Conservation (phyloP, 2,329 filamentous ascomycete species). For the Colletotrichum phormii region DNA sequence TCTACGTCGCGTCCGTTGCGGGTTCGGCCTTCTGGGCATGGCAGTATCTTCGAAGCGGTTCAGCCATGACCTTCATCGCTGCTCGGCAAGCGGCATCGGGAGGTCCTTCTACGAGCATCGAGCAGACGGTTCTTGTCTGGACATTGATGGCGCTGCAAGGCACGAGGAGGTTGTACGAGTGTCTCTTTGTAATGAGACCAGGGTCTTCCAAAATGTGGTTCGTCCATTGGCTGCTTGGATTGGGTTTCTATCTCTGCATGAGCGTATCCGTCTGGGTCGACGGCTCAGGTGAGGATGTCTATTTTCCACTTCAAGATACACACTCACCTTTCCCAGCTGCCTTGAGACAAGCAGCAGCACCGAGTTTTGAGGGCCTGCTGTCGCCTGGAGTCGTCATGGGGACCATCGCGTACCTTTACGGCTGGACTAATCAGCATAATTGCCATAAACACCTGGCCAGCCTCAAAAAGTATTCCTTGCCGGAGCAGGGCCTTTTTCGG, state of each 20-base stretch:
- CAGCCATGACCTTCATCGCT: constrained; percentile 61
- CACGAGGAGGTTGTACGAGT: constrained; percentile 81
- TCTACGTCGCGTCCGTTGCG: constrained; percentile 79
- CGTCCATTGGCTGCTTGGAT: constrained; percentile 83
- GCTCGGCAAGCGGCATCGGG: constrained; percentile 47
- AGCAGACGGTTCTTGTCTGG: constrained; percentile 76
- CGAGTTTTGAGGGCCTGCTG: not conserved
- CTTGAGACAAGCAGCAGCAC: not conserved
- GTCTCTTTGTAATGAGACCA: constrained; percentile 70
- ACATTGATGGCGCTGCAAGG: constrained; percentile 81
- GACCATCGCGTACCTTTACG: constrained; percentile 73
- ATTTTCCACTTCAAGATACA: not conserved
- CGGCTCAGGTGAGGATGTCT: constrained; percentile 69
- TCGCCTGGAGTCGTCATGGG: constrained; percentile 61
- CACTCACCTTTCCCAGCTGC: constrained; percentile 14
- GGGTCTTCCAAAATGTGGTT: constrained; percentile 86
- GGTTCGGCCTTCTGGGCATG: constrained; percentile 80
- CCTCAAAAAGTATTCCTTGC: constrained; percentile 86
- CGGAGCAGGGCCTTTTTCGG: constrained; percentile 77
- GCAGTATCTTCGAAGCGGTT: constrained; percentile 69
- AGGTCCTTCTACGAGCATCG: constrained; percentile 63
- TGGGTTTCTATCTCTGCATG: constrained; percentile 80
- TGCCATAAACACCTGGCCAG: constrained; percentile 78
- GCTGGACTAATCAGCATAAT: constrained; percentile 79
- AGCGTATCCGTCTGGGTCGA: constrained; percentile 88